Conservation (phyloP, 495 filamentous ascomycete species). For the Penicillium coprophilum region DNA sequence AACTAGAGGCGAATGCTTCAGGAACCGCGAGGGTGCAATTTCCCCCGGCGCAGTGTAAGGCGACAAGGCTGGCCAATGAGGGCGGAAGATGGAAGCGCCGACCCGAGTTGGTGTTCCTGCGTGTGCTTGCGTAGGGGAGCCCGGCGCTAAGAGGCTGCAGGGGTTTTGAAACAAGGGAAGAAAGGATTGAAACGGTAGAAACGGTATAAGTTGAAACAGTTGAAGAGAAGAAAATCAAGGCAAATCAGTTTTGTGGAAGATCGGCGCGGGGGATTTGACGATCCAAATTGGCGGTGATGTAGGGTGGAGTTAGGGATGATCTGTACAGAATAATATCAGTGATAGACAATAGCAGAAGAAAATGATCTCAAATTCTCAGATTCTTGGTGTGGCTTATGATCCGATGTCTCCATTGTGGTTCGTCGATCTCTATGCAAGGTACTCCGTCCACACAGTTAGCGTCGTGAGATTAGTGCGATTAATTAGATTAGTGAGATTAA, state of each 20-base stretch:
- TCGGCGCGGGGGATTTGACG: slow-evolving; percentile 31
- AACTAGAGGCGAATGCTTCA: slow-evolving; percentile 25
- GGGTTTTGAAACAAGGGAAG: slow-evolving; percentile 2
- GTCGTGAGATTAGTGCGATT: neutral
- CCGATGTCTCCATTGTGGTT: neutral
- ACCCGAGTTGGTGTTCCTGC: slow-evolving; percentile 15
- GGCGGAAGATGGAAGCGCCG: slow-evolving; percentile 24
- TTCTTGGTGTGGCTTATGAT: slow-evolving; percentile 8
- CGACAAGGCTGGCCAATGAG: slow-evolving; percentile 26
- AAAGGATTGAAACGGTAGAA: neutral
- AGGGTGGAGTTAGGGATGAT: slow-evolving; percentile 8
- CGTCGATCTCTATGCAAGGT: slow-evolving; percentile 13
- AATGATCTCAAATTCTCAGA: neutral
- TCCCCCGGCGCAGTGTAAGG: slow-evolving; percentile 22
- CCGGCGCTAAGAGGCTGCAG: slow-evolving; percentile 23
- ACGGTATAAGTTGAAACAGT: neutral
- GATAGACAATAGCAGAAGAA: neutral
- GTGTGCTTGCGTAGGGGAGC: slow-evolving; percentile 17
- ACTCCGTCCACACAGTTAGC: neutral
- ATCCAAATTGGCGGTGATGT: slow-evolving; percentile 18
- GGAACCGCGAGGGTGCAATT: slow-evolving; percentile 26
- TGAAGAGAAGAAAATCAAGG: neutral
- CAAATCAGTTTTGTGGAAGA: slow-evolving; percentile 18
- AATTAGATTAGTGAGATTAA: neutral
- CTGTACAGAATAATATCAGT: neutral